Evolutionary conservation across 345 rosid genomes (phyloP).

Genomic region (Moricandia arvensis): DNA sequence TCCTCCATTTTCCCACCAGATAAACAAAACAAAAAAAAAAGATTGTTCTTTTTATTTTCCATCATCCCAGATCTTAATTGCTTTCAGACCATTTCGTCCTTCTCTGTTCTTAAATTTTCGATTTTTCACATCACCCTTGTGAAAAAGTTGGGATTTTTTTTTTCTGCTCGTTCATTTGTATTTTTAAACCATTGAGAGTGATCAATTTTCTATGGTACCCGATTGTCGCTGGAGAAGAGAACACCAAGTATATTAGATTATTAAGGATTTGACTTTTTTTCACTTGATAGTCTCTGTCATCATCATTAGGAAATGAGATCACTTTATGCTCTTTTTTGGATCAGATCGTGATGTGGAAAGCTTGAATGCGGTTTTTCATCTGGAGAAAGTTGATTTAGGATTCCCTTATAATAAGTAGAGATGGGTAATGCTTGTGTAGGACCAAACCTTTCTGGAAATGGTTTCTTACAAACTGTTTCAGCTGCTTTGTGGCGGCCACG

Average conservation of each 20-base stretch:
- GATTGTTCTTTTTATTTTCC: background rate
- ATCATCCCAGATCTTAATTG: constrained; percentile 16
- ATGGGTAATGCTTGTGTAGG: constrained; percentile 93
- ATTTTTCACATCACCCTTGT: constrained; percentile 3
- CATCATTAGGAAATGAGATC: constrained; percentile 28
- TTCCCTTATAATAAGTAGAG: constrained; percentile 11
- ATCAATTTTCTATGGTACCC: too few relatives aligned
- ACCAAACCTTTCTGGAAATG: constrained; percentile 61
- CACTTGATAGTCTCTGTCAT: constrained; percentile 14
- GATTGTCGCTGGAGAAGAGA: background rate
- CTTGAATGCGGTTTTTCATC: constrained; percentile 17
- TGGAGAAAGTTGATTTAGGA: constrained; percentile 22
- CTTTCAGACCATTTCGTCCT: background rate
- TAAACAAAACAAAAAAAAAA: background rate
- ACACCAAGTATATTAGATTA: constrained; percentile 1
- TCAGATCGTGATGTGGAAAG: constrained; percentile 46
- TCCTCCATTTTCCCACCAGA: background rate
- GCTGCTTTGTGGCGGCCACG: constrained; percentile 76
- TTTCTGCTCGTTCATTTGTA: constrained; percentile 9
- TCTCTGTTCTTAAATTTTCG: constrained; percentile 19
- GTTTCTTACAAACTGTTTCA: constrained; percentile 72
- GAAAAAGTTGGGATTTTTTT: background rate
- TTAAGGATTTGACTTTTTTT: constrained; percentile 26
- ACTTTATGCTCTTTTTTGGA: constrained; percentile 1
- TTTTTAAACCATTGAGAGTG: background rate